Evolutionary conservation across 768 basidiomycete species (phyloP).

Genomic region (Termitomyces sp.): DNA sequence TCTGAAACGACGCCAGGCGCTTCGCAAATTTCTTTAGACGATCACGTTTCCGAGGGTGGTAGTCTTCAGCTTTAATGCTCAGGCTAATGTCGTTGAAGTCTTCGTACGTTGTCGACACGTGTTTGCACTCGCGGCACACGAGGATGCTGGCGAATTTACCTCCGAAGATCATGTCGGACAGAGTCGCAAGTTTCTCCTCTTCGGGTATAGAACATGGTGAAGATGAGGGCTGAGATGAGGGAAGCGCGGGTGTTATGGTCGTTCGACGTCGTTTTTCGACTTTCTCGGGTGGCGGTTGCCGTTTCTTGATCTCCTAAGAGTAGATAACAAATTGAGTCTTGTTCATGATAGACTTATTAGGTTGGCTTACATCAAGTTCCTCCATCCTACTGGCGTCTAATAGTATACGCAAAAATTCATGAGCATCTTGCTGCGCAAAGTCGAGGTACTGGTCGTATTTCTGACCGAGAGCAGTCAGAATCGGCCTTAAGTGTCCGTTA

Average conservation of each 20-base stretch:
- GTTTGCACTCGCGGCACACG: slow-evolving; percentile 92
- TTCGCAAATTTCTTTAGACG: slow-evolving; percentile 72
- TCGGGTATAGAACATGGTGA: slow-evolving; percentile 23
- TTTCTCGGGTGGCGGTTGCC: slow-evolving; percentile 42
- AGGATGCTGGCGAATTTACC: slow-evolving; percentile 88
- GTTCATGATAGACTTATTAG: neutral
- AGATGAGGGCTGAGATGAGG: slow-evolving; percentile 7
- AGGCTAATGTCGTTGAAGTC: slow-evolving; percentile 94
- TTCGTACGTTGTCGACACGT: slow-evolving; percentile 88
- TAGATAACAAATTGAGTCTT: neutral
- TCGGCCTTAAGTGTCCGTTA: slow-evolving; percentile 35
- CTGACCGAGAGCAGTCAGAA: slow-evolving; percentile 65
- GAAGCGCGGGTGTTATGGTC: slow-evolving; percentile 25
- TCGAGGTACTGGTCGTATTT: slow-evolving; percentile 96
- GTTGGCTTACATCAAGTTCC: slow-evolving; percentile 71
- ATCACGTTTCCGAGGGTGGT: slow-evolving; percentile 74
- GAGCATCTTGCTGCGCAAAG: slow-evolving; percentile 94
- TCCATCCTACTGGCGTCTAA: slow-evolving; percentile 95
- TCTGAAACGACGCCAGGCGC: slow-evolving; percentile 45
- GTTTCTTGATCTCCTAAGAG: slow-evolving; percentile 71
- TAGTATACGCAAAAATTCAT: slow-evolving; percentile 87
- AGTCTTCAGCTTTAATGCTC: slow-evolving; percentile 82
- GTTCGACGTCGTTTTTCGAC: slow-evolving; percentile 39
- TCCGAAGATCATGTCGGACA: slow-evolving; percentile 89
- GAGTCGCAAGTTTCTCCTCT: slow-evolving; percentile 57